Conservation (phyloP, 1,284 basidiomycete genomes). For the Puccinia novopanici region DNA sequence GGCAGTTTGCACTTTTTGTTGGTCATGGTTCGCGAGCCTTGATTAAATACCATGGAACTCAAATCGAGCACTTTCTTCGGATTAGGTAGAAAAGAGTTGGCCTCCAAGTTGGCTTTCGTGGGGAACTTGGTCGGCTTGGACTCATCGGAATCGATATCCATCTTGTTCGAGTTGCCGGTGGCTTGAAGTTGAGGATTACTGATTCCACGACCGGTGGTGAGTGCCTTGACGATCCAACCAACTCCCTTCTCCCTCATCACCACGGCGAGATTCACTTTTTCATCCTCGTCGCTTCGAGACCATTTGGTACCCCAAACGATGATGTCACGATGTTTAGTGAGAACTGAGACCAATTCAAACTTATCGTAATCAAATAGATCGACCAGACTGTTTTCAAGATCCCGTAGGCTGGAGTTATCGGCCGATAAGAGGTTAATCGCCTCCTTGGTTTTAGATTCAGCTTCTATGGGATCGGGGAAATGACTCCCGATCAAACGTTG, state of each 20-base stretch:
- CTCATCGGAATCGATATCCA: slow-evolving; percentile 70
- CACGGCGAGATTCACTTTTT: slow-evolving; percentile 90
- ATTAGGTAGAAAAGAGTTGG: slow-evolving; percentile 76
- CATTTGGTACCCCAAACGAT: slow-evolving; percentile 98
- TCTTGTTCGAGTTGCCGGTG: slow-evolving; percentile 57
- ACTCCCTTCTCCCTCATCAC: slow-evolving; percentile 97
- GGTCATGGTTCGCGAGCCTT: slow-evolving; percentile 94
- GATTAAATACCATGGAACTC: slow-evolving; percentile 90
- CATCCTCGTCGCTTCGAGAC: slow-evolving; percentile 83
- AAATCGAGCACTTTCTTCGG: slow-evolving; percentile 86
- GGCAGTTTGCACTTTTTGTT: slow-evolving; percentile 98
- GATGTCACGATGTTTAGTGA: slow-evolving; percentile 93
- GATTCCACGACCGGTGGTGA: slow-evolving; percentile 60
- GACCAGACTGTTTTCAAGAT: slow-evolving; percentile 96
- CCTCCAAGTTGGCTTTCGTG: slow-evolving; percentile 82
- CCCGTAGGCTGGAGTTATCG: slow-evolving; percentile 84
- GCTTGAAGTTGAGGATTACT: slow-evolving; percentile 52
- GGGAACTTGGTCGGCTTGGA: slow-evolving; percentile 65
- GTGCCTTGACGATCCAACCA: slow-evolving; percentile 89
- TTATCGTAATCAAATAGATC: slow-evolving; percentile 88
- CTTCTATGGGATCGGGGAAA: slow-evolving; percentile 91
- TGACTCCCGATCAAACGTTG: slow-evolving; percentile 87
- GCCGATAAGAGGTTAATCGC: slow-evolving; percentile 80
- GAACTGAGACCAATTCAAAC: slow-evolving; percentile 85
- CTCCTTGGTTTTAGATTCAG: slow-evolving; percentile 82